phyloP scores from a whole-genome alignment of 768 basidiomycete genomes.

The Xanthoconium purpureum region DNA sequence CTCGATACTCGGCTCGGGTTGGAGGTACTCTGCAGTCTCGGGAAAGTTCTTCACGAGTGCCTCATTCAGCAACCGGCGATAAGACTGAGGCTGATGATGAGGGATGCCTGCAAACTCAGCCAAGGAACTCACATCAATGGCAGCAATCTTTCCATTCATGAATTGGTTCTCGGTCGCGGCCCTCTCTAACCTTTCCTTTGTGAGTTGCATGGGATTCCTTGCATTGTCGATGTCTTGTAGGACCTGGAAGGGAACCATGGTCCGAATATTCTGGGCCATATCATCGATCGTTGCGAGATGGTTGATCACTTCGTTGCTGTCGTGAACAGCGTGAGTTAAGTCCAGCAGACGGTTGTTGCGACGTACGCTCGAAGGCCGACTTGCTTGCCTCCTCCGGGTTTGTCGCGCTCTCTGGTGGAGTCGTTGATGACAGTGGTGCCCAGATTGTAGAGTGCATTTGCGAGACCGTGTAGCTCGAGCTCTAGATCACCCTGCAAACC shows the following conservation, averaged over 20 bases:
- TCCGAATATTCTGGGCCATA: constrained; percentile 57
- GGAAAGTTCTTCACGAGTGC: constrained; percentile 73
- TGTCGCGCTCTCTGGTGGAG: constrained; percentile 75
- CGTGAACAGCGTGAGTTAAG: not conserved
- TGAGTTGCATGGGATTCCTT: constrained; percentile 78
- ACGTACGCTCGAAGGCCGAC: constrained; percentile 74
- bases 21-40: constrained; percentile 37
- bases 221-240: constrained; percentile 76
- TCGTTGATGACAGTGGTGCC: constrained; percentile 83
- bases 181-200: constrained; percentile 75
- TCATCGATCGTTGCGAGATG: constrained; percentile 68
- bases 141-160: constrained; percentile 84
- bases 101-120: not conserved
- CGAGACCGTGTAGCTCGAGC: constrained; percentile 70
- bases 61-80: constrained; percentile 63
- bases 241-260: constrained; percentile 73
- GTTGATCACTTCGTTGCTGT: constrained; percentile 65
- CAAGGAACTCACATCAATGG: constrained; percentile 54
- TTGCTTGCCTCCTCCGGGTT: constrained; percentile 66
- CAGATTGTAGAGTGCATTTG: constrained; percentile 74
- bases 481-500: constrained; percentile 75
- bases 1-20: constrained; percentile 8
- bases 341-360: not conserved
- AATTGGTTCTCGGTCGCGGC: constrained; percentile 89
- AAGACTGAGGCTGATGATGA: constrained; percentile 48